Percentiles rank a stretch among this genome's conserved stretches.
phyloP scores from a whole-genome alignment of 148 eudicot genomes.

The Simmondsia chinensis region DNA sequence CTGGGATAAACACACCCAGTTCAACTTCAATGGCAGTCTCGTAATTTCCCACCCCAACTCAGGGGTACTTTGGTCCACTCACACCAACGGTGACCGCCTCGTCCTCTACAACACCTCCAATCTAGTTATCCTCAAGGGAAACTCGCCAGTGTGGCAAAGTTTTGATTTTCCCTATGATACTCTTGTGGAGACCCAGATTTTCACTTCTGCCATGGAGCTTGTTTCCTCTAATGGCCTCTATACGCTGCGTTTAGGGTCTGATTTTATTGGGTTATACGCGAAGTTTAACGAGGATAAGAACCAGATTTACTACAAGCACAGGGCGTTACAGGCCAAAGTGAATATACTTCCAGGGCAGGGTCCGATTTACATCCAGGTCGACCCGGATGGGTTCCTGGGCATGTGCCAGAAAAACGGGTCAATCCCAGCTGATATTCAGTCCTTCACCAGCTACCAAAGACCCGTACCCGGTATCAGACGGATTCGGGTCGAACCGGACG shows the following conservation, averaged over 20 bases:
- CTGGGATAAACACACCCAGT: constrained; percentile 43
- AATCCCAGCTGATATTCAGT: constrained; percentile 48
- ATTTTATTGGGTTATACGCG: constrained; percentile 65
- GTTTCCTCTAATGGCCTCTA: constrained; percentile 63
- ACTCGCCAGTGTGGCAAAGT: constrained; percentile 59
- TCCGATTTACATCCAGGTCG: constrained; percentile 43
- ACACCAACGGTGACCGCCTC: constrained; percentile 53
- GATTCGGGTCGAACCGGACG: constrained; percentile 56
- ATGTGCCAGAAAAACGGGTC: constrained; percentile 78
- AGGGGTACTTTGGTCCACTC: constrained; percentile 78
- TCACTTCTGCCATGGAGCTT: constrained; percentile 66
- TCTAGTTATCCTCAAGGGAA: constrained; percentile 26
- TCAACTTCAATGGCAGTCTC: constrained; percentile 76
- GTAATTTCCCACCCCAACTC: constrained; percentile 40
- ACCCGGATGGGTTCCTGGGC: constrained; percentile 71
- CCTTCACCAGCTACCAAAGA: constrained; percentile 64
- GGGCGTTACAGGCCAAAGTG: constrained; percentile 60
- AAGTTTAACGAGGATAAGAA: constrained; percentile 23
- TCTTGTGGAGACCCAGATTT: constrained; percentile 74
- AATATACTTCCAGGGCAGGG: constrained; percentile 39
- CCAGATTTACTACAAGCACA: constrained; percentile 60
- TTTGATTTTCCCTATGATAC: constrained; percentile 73
- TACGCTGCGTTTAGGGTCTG: constrained; percentile 58
- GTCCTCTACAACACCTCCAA: constrained; percentile 44
- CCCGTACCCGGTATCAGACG: constrained; percentile 40